Conservation (phyloP, 352 stramenopile genomes). For the Chrysophaeum taylorii region DNA sequence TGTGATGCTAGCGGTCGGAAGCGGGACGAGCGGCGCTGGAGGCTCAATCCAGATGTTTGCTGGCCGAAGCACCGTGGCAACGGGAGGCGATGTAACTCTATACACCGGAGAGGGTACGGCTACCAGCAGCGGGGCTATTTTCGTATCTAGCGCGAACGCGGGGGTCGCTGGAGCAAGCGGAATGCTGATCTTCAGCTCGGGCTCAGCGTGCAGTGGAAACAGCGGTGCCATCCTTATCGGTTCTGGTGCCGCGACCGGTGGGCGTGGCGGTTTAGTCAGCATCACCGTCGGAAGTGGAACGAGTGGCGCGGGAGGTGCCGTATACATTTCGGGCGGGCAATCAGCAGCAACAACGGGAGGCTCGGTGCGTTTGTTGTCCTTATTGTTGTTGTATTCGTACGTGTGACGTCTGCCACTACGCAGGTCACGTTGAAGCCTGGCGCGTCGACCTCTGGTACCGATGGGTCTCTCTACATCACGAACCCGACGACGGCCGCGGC, state of each 20-base stretch:
- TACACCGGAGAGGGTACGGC: conserved; percentile 24
- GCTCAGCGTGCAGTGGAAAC: conserved; percentile 28
- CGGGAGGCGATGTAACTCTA: conserved; percentile 30
- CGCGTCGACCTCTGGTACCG: background rate
- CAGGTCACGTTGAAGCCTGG: background rate
- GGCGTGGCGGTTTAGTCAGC: conserved; percentile 20
- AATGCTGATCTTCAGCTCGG: conserved; percentile 29
- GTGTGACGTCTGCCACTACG: background rate
- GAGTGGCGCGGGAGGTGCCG: conserved; percentile 6
- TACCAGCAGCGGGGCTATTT: conserved; percentile 28
- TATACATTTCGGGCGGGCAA: conserved; percentile 25
- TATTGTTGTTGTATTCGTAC: background rate
- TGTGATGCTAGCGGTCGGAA: conserved; percentile 23
- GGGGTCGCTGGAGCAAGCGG: conserved; percentile 27
- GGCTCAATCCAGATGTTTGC: conserved; percentile 16
- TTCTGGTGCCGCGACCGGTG: conserved; percentile 11
- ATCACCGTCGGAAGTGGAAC: conserved; percentile 24
- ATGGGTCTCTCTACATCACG: background rate
- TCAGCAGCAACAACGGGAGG: background rate
- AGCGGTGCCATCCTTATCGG: conserved; percentile 16
- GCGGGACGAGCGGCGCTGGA: conserved; percentile 1
- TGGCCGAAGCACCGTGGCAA: conserved; percentile 30
- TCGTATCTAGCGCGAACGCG: conserved; percentile 20
- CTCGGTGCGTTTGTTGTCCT: background rate
- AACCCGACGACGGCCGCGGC: background rate